These are phyloP conservation scores for Cairneyella variabilis DNA, from an alignment of 495 filamentous ascomycete genomes.

Conservation along the genomic window DNA sequence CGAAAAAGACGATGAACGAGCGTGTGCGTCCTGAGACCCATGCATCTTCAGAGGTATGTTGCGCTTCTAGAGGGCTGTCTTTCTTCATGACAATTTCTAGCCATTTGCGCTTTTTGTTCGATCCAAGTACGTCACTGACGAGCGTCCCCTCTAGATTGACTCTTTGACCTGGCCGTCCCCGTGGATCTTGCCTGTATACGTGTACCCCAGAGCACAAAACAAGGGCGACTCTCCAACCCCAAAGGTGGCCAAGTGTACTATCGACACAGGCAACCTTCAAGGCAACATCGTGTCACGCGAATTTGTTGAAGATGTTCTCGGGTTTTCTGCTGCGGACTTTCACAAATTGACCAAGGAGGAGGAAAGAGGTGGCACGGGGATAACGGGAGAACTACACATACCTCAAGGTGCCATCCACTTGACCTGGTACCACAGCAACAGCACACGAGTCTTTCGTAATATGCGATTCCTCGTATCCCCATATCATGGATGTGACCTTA, in stretches of 20 bases:
- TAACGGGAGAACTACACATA: background rate
- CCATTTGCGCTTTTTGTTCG: too few relatives aligned
- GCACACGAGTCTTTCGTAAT: background rate
- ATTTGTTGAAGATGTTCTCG: background rate
- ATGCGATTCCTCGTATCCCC: background rate
- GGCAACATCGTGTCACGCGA: background rate
- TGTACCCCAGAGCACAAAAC: background rate
- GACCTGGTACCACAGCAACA: background rate
- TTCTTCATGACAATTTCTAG: too few relatives aligned
- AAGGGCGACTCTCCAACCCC: background rate
- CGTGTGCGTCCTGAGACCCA: too few relatives aligned
- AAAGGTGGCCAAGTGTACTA: background rate
- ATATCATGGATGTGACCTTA: background rate
- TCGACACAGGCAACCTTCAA: background rate
- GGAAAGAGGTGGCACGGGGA: background rate
- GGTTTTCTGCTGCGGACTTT: background rate
- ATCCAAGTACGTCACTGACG: too few relatives aligned
- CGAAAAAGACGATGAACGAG: background rate
- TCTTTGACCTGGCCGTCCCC: too few relatives aligned
- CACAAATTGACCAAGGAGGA: background rate
- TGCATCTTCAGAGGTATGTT: too few relatives aligned
- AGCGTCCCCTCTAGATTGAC: too few relatives aligned
- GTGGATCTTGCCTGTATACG: background rate
- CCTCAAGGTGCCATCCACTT: background rate
- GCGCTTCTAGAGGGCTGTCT: too few relatives aligned